These are phyloP conservation scores for Candida sonorensis DNA, from an alignment of 805 yeast species.

Conservation along the genomic window DNA sequence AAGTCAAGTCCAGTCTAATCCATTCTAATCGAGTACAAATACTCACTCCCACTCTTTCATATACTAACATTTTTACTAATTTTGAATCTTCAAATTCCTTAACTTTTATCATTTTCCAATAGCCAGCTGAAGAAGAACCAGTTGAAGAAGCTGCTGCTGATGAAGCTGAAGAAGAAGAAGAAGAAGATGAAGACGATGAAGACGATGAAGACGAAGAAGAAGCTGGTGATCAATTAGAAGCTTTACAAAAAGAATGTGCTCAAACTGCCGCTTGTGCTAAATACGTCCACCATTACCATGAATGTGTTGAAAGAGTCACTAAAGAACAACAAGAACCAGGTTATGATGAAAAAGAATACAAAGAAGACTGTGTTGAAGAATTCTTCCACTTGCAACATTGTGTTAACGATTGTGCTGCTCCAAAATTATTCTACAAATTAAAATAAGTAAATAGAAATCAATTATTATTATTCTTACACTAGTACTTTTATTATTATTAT, in stretches of 20 bases:
- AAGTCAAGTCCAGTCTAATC: no score
- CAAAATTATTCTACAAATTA: slow-evolving; percentile 79
- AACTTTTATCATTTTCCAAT: background rate
- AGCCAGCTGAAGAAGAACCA: slow-evolving; percentile 30
- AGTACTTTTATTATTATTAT: no score
- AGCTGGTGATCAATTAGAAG: slow-evolving; percentile 58
- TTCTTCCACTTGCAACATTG: slow-evolving; percentile 96
- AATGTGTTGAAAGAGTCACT: slow-evolving; percentile 93
- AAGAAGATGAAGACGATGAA: slow-evolving; percentile 33
- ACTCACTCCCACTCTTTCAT: no score
- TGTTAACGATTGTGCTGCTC: slow-evolving; percentile 85
- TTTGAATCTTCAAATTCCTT: no score
- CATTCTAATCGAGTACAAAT: no score
- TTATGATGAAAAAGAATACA: slow-evolving; percentile 71
- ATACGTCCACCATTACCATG: slow-evolving; percentile 82
- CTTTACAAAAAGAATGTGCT: slow-evolving; percentile 61
- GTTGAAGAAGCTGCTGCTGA: slow-evolving; percentile 44
- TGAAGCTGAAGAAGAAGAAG: slow-evolving; percentile 28
- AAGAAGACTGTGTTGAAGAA: slow-evolving; percentile 98
- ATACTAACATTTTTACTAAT: no score
- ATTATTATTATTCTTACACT: no score
- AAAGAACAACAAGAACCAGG: slow-evolving; percentile 78
- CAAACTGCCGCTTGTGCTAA: slow-evolving; percentile 62
- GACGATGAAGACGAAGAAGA: slow-evolving; percentile 49
- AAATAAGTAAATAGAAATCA: slow-evolving; percentile 41